phyloP scores from a whole-genome alignment of 2,329 filamentous ascomycete species.

The Pyrenophora teres region DNA sequence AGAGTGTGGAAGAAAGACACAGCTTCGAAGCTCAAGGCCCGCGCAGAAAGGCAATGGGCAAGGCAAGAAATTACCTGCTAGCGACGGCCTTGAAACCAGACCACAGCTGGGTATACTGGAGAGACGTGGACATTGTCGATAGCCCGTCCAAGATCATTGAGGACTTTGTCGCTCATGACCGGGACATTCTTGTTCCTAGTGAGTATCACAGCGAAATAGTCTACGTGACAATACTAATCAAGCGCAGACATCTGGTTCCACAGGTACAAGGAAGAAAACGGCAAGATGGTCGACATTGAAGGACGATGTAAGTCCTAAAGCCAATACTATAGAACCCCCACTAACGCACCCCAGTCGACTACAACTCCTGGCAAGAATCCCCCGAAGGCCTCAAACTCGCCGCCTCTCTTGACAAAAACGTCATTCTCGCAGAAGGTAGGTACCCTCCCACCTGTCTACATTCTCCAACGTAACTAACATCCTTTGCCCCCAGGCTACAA shows the following conservation, averaged over 20 bases:
- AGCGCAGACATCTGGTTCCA: constrained; percentile 92
- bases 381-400: constrained; percentile 78
- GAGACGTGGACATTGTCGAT: constrained; percentile 94
- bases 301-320: constrained; percentile 73
- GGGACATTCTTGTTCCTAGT: constrained; percentile 94
- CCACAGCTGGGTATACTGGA: constrained; percentile 98
- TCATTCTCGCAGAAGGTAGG: constrained; percentile 83
- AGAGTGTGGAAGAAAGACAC: constrained; percentile 82
- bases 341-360: constrained; percentile 70
- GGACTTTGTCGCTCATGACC: constrained; percentile 92
- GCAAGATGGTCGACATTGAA: constrained; percentile 74
- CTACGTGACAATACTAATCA: constrained; percentile 14
- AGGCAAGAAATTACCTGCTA: constrained; percentile 89
- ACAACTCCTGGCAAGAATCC: constrained; percentile 98
- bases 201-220: constrained; percentile 50
- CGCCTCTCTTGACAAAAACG: constrained; percentile 74
- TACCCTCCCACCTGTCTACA: too few relatives aligned
- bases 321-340: background rate
- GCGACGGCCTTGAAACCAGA: constrained; percentile 84
- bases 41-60: constrained; percentile 85
- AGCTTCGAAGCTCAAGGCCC: constrained; percentile 86
- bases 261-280: constrained; percentile 73
- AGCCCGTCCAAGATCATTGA: constrained; percentile 86
- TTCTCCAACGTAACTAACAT: background rate
- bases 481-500: constrained; percentile 72